These are phyloP conservation scores for Nicotiana otophora DNA, from an alignment of 257 asterid species.

Conservation along the genomic window DNA sequence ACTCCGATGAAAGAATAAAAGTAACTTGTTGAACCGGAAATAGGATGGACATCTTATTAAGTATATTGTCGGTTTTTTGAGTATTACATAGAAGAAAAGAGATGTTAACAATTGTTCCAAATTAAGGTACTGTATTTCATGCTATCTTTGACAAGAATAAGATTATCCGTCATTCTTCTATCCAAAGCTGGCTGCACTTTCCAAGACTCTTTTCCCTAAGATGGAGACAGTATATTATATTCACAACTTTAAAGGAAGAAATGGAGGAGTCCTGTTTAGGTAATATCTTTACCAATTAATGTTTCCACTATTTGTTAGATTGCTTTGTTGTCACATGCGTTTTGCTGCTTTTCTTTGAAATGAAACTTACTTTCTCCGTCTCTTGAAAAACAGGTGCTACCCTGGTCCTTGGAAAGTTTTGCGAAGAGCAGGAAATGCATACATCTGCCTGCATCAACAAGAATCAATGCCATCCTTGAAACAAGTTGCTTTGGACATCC, in stretches of 20 bases:
- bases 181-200: slow-evolving; percentile 81
- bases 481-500: slow-evolving; percentile 83
- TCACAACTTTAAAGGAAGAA: slow-evolving; percentile 86
- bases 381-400: slow-evolving; percentile 43
- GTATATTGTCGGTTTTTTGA: neutral
- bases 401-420: slow-evolving; percentile 87
- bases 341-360: neutral
- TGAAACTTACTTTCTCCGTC: neutral
- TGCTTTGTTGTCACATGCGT: neutral
- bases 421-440: slow-evolving; percentile 47
- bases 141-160: slow-evolving; percentile 29
- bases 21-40: neutral
- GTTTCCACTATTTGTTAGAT: neutral
- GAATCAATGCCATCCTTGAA: slow-evolving; percentile 80
- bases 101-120: neutral
- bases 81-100: neutral
- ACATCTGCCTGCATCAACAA: slow-evolving; percentile 63
- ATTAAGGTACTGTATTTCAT: neutral
- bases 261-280: slow-evolving; percentile 87
- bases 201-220: slow-evolving; percentile 59
- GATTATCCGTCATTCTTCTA: slow-evolving; percentile 93
- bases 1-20: neutral
- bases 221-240: slow-evolving; percentile 91
- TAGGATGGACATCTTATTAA: neutral
- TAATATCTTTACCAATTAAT: slow-evolving; percentile 3